Evolutionary conservation across 352 stramenopile genomes (phyloP), one percentile per base, ranked within the genome.

Genomic region (Heterotrichella gracilis): DNA sequence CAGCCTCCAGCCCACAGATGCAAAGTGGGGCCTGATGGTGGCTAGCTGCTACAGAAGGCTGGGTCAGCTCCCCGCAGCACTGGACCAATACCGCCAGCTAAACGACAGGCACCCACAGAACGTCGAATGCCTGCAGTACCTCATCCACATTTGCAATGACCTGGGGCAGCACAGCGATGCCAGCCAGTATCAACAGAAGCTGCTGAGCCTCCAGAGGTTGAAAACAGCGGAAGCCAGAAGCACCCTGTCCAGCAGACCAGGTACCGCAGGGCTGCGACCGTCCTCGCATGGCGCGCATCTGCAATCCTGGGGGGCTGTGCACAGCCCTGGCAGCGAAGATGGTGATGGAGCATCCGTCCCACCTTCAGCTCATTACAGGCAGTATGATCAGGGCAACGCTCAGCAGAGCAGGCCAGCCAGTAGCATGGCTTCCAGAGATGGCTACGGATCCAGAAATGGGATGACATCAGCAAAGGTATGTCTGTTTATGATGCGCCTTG

Each of bases 11-110:
- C 87, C 88, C 13, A 86, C 79, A 22, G 88, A 95, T 71, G 84
- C 94, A 68, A 95, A 95, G 73, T 96, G 88, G 88, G 76, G 83
- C 3, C 82, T 96, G 69, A 95, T 95, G 88, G 83, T 94, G 42
- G 92, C 87, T 13, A 92, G 81, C 73, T 94, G 88, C 74, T 93
- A 94, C 74, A 81, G 88, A n/a, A 80, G 88, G 67, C 90, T 94
- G 82, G 86, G 85, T 1, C 80, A 85, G 19, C 90, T 92, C 72
- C 80, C 88, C 40, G 83, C 84, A 20, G 88, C 88, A 17, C 84
- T 95, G 73, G 76, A 86, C 24, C 76, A 93, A 0, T 96, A 95
- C 77, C 81, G 95, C 75, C 77, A 91, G 71, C 88, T 95, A 69
- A 87, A 95, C 76, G 73, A 86, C 42, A 81, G 90, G 25, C 91